Evolutionary conservation across 225 moss, liverwort and hornwort species (phyloP).

Genomic region (Pleurozium schreberi): DNA sequence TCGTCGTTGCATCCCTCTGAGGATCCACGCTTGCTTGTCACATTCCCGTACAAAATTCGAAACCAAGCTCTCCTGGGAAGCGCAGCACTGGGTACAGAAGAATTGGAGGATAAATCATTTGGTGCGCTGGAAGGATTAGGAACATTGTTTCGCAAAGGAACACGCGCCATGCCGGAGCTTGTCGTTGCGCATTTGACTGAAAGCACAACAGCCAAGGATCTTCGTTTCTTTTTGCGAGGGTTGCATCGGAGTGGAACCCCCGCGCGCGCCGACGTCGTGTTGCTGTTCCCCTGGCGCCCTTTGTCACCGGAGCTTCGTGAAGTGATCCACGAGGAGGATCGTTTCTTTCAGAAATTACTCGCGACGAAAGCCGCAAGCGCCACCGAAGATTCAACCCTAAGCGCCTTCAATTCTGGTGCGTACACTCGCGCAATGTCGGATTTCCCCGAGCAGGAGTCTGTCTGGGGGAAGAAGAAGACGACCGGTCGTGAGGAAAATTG

Average conservation of each 20-base stretch:
- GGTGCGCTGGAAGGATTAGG: slow-evolving; percentile 67
- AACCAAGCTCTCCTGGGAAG: background rate
- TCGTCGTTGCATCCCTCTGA: slow-evolving; percentile 6
- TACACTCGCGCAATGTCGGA: background rate
- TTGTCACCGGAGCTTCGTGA: background rate
- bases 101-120: background rate
- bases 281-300: slow-evolving; percentile 47
- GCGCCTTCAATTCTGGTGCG: slow-evolving; percentile 7
- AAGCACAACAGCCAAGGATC: slow-evolving; percentile 31
- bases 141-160: slow-evolving; percentile 38
- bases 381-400: background rate
- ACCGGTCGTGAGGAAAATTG: background rate
- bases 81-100: background rate
- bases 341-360: slow-evolving; percentile 30
- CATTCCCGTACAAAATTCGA: slow-evolving; percentile 3
- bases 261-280: slow-evolving; percentile 62
- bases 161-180: slow-evolving; percentile 51
- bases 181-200: slow-evolving; percentile 59
- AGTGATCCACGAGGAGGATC: slow-evolving; percentile 49
- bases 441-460: background rate
- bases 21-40: slow-evolving; percentile 7
- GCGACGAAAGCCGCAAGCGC: background rate
- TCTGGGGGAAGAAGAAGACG: slow-evolving; percentile 2
- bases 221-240: slow-evolving; percentile 54
- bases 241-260: slow-evolving; percentile 73